Evolutionary conservation across 768 basidiomycete species (phyloP).

Genomic region (Hirschioporus abietinus): DNA sequence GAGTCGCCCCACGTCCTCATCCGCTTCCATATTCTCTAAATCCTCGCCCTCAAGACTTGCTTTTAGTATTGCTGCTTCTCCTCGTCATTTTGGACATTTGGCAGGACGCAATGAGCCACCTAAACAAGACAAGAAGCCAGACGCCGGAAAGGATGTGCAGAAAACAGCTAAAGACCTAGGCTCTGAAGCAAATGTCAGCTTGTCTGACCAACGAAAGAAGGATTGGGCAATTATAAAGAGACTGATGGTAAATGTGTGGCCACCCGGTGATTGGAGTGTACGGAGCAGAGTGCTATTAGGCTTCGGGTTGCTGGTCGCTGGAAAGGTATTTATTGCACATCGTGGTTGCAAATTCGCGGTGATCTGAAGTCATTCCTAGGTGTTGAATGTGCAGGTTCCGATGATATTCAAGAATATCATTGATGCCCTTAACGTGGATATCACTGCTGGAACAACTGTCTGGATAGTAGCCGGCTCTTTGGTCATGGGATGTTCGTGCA

Average conservation of each 20-base stretch:
- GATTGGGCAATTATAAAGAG: slow-evolving; percentile 87
- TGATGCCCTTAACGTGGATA: slow-evolving; percentile 81
- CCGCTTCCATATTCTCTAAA: neutral
- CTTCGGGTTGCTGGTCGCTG: slow-evolving; percentile 69
- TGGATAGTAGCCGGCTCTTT: slow-evolving; percentile 90
- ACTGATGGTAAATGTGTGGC: slow-evolving; percentile 91
- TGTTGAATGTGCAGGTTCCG: slow-evolving; percentile 98
- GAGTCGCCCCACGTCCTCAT: neutral
- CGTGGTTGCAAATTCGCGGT: neutral
- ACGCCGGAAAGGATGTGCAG: neutral
- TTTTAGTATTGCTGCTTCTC: neutral
- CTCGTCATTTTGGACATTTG: neutral
- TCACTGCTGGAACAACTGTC: slow-evolving; percentile 69
- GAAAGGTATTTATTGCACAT: slow-evolving; percentile 62
- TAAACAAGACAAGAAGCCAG: neutral
- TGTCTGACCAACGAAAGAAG: slow-evolving; percentile 52
- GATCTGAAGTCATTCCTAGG: slow-evolving; percentile 32
- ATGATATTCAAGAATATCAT: slow-evolving; percentile 90
- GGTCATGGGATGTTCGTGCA: slow-evolving; percentile 80
- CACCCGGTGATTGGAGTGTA: slow-evolving; percentile 76
- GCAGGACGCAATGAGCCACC: neutral
- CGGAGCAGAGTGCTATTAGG: slow-evolving; percentile 80
- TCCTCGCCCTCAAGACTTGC: neutral
- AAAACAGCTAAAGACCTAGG: slow-evolving; percentile 8
- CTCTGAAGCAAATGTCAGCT: slow-evolving; percentile 11